Evolutionary conservation across 768 basidiomycete genomes (phyloP).

Genomic region (Sarcodon aspratus): DNA sequence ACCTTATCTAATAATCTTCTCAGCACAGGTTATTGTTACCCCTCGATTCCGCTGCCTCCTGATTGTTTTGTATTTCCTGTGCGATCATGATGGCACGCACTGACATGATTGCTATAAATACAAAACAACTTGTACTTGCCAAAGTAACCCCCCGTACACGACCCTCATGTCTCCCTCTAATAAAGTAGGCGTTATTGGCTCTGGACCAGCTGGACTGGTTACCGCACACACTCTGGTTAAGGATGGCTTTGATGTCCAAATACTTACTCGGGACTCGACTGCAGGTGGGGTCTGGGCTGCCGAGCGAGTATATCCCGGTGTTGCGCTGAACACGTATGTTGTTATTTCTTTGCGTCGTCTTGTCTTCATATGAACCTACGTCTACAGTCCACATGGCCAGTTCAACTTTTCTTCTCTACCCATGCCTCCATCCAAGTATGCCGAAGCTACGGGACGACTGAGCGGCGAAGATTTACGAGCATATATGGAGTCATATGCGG

Average conservation of each 20-base stretch:
- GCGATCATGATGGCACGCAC: too few species aligned
- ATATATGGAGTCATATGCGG: constrained; percentile 46
- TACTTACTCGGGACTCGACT: constrained; percentile 44
- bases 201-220: constrained; percentile 48
- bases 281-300: constrained; percentile 50
- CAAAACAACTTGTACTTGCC: too few species aligned
- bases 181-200: constrained; percentile 31
- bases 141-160: too few species aligned
- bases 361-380: background rate
- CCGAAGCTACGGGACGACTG: constrained; percentile 28
- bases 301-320: constrained; percentile 42
- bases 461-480: constrained; percentile 39
- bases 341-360: background rate
- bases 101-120: too few species aligned
- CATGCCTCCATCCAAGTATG: constrained; percentile 35
- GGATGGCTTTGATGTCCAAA: constrained; percentile 48
- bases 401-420: constrained; percentile 43
- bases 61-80: too few species aligned
- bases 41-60: too few species aligned
- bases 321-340: constrained; percentile 48
- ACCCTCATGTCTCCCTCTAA: too few species aligned
- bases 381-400: constrained; percentile 48
- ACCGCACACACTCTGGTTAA: constrained; percentile 41
- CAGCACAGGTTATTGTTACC: too few species aligned
- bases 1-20: too few species aligned